Percentiles rank a stretch among this genome's conserved stretches.
These are phyloP conservation scores for Plantago major DNA, from an alignment of 257 asterid species.

Conservation along the genomic window DNA sequence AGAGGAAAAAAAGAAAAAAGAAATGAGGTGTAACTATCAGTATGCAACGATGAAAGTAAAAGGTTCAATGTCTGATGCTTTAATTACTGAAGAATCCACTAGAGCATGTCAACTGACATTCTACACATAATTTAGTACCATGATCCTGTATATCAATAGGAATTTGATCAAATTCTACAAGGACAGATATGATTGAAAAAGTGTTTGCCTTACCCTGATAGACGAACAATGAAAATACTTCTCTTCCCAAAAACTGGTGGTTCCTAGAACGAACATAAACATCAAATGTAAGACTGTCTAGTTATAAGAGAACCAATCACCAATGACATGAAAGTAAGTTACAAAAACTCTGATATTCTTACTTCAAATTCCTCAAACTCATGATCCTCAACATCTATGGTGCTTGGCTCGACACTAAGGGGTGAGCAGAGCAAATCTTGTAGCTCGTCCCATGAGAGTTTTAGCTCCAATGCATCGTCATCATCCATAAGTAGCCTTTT, in stretches of 20 bases:
- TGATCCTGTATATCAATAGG: background rate
- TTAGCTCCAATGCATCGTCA: conserved; percentile 77
- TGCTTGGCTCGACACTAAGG: conserved; percentile 54
- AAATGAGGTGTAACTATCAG: background rate
- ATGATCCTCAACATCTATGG: conserved; percentile 59
- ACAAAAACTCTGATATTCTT: conserved; percentile 22
- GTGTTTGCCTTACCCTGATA: conserved; percentile 65
- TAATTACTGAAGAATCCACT: background rate
- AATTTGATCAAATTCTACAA: too few relatives aligned
- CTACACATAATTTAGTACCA: background rate
- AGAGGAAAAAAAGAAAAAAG: background rate
- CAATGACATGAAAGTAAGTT: background rate
- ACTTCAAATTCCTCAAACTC: conserved; percentile 92
- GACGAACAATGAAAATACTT: conserved; percentile 64
- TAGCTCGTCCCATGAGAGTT: conserved; percentile 88
- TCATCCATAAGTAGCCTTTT: conserved; percentile 75
- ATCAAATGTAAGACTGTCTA: conserved; percentile 17
- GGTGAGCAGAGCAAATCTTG: conserved; percentile 93
- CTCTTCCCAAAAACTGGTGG: conserved; percentile 88
- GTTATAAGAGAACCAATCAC: conserved; percentile 6
- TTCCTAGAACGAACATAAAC: conserved; percentile 45
- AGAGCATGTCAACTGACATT: background rate
- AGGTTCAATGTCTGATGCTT: background rate
- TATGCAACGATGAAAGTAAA: background rate
- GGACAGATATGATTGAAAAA: background rate